These are phyloP conservation scores for Hypoxylon sp. DNA, from an alignment of 2,329 filamentous ascomycete genomes.

Conservation along the genomic window DNA sequence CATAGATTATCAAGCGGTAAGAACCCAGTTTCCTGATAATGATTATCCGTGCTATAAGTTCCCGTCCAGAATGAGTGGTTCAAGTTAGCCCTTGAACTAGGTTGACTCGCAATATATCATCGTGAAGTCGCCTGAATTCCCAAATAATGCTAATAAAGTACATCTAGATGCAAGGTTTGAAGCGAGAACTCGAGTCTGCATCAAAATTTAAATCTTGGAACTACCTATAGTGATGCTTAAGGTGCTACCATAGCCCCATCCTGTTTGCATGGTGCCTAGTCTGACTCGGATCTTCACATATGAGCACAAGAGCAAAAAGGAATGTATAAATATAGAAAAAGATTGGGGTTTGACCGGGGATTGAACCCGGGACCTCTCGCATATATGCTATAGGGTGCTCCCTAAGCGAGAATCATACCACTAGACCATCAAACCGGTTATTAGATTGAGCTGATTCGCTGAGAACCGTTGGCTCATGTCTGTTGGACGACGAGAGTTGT, in stretches of 20 bases:
- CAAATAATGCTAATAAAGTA: no score
- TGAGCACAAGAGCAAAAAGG: constrained; percentile 2
- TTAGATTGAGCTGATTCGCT: background rate
- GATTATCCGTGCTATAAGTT: no score
- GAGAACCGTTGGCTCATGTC: background rate
- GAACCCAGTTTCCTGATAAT: no score
- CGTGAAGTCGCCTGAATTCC: no score
- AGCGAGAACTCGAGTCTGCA: background rate
- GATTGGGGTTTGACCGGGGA: constrained; percentile 35
- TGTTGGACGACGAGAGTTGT: background rate
- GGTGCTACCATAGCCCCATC: background rate
- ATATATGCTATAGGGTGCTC: constrained; percentile 25
- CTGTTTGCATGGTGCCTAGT: background rate
- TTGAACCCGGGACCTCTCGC: constrained; percentile 45
- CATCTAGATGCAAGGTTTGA: background rate
- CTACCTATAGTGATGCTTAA: background rate
- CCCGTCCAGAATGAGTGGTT: no score
- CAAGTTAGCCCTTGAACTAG: no score
- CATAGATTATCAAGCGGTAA: background rate
- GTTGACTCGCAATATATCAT: no score
- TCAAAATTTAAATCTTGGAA: background rate
- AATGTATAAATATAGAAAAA: constrained; percentile 1
- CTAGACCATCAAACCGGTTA: constrained; percentile 39
- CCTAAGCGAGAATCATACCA: constrained; percentile 45
- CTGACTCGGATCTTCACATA: background rate